Evolutionary conservation across 129 eudicot species (phyloP).

Genomic region (Deinandra increscens): DNA sequence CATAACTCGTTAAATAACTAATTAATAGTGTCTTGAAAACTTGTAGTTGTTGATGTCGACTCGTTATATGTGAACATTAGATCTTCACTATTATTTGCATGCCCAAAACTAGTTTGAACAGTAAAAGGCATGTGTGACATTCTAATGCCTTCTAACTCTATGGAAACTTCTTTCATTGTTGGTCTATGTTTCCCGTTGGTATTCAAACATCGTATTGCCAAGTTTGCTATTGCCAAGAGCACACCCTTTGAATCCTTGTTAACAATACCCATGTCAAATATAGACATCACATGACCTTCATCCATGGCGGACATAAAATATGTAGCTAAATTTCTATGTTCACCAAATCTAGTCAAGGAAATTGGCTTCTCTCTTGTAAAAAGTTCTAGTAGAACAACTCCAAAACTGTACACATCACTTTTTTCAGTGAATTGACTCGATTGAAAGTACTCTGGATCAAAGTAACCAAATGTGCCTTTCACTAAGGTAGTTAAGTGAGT

Average conservation of each 20-base stretch:
- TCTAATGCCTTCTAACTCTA: slow-evolving; percentile 9
- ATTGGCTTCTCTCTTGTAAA: slow-evolving; percentile 11
- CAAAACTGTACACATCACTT: slow-evolving; percentile 17
- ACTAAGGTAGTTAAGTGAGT: slow-evolving; percentile 17
- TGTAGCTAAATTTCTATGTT: slow-evolving; percentile 13
- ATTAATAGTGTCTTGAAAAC: not conserved
- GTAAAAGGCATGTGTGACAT: not conserved
- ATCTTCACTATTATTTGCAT: not conserved
- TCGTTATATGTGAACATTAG: not conserved
- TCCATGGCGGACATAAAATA: not conserved
- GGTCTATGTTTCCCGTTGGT: not conserved
- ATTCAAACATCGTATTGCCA: slow-evolving; percentile 17
- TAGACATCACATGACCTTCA: slow-evolving; percentile 4
- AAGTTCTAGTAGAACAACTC: slow-evolving; percentile 7
- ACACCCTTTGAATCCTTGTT: slow-evolving; percentile 1
- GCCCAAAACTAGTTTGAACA: slow-evolving; percentile 3
- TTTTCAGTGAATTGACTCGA: slow-evolving; percentile 12
- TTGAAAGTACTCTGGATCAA: slow-evolving; percentile 14
- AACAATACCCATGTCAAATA: not conserved
- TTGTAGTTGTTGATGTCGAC: not conserved
- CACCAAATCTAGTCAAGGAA: slow-evolving; percentile 9
- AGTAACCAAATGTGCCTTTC: slow-evolving; percentile 15
- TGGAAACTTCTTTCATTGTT: slow-evolving; percentile 10
- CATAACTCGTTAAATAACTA: not conserved
- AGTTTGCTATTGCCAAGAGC: slow-evolving; percentile 1